These are phyloP conservation scores for Penicillium sp. DNA, from an alignment of 2,329 filamentous ascomycete species.

Conservation along the genomic window DNA sequence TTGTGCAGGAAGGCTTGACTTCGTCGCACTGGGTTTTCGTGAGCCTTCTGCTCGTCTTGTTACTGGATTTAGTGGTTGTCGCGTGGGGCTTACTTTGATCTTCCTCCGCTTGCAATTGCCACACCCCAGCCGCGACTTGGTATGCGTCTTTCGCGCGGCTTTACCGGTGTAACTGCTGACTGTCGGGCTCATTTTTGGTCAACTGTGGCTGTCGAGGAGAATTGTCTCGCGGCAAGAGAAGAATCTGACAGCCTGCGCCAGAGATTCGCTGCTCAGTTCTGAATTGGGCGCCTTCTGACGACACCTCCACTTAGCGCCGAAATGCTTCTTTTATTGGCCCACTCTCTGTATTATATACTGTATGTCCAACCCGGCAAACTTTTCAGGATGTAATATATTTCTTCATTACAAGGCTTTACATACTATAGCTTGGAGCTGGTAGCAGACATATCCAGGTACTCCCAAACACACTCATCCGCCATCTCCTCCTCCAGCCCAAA, in stretches of 20 bases:
- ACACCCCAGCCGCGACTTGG: constrained; percentile 22
- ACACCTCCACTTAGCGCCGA: neutral
- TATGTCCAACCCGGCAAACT: too few relatives aligned
- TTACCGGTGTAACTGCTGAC: constrained; percentile 4
- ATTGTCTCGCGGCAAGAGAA: too few relatives aligned
- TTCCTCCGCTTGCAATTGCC: constrained; percentile 21
- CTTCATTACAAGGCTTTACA: too few relatives aligned
- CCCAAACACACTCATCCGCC: constrained; percentile 11
- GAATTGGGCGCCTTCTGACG: too few relatives aligned
- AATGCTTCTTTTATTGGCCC: too few relatives aligned
- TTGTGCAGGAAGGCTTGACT: neutral
- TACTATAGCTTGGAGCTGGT: too few relatives aligned
- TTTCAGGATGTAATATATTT: too few relatives aligned
- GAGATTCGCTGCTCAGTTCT: too few relatives aligned
- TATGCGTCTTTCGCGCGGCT: constrained; percentile 16
- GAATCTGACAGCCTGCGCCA: too few relatives aligned
- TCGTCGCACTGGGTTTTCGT: neutral
- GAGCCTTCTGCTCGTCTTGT: neutral
- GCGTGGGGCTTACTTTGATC: constrained; percentile 18
- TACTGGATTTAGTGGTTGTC: neutral
- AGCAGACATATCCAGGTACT: neutral
- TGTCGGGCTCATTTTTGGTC: neutral
- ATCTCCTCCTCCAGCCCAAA: constrained; percentile 17
- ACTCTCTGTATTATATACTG: too few relatives aligned
- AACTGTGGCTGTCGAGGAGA: neutral